Evolutionary conservation across 2,329 filamentous ascomycete genomes (phyloP).

Genomic region (Orbilia brochopaga): DNA sequence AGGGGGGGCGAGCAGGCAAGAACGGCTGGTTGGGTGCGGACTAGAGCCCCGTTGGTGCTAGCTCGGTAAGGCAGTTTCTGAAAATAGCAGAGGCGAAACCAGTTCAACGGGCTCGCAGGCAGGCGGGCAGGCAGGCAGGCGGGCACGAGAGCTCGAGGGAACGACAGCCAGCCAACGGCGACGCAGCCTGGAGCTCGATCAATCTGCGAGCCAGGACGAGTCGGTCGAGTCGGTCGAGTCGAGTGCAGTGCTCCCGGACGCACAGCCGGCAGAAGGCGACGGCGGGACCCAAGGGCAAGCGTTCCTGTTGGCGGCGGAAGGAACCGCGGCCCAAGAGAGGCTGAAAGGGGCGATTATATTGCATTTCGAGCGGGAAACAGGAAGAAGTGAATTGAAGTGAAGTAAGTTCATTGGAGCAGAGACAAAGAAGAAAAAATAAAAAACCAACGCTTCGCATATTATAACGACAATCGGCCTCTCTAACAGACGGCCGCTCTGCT

Average conservation of each 20-base stretch:
- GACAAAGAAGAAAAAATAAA: conserved; percentile 20
- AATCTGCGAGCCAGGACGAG: too few species aligned
- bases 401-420: not conserved
- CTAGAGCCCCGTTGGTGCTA: conserved; percentile 9
- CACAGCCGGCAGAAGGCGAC: conserved; percentile 41
- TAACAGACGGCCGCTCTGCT: not conserved
- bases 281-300: conserved; percentile 34
- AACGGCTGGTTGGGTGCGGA: conserved; percentile 2
- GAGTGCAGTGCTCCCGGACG: too few species aligned
- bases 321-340: conserved; percentile 22
- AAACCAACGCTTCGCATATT: conserved; percentile 21
- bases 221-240: not conserved
- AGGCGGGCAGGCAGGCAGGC: not conserved
- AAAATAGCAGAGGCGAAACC: conserved; percentile 48
- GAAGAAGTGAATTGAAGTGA: conserved; percentile 3
- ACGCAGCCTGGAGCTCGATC: conserved; percentile 23
- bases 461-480: conserved; percentile 18
- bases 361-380: too few species aligned
- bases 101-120: conserved; percentile 21
- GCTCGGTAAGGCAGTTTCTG: conserved; percentile 41
- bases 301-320: conserved; percentile 42
- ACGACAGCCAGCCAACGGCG: conserved; percentile 4
- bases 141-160: conserved; percentile 26
- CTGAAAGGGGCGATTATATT: conserved; percentile 21
- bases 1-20: conserved; percentile 14